Evolutionary conservation across 2,329 filamentous ascomycete genomes (phyloP).

Genomic region (Venturia asperata): DNA sequence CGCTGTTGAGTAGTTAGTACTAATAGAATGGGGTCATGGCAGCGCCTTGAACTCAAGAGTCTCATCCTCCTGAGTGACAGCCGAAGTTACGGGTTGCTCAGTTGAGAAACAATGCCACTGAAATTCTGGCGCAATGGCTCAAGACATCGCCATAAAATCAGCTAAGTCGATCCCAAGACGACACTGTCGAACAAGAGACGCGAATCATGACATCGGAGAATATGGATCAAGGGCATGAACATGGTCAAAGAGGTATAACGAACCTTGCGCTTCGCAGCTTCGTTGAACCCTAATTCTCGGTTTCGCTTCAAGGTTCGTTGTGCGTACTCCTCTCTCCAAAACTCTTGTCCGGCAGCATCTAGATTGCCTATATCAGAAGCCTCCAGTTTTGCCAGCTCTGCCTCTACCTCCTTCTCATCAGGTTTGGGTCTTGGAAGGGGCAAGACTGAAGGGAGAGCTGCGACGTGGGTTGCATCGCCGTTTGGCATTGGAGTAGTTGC

Average conservation of each 20-base stretch:
- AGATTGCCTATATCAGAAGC: conserved; percentile 50
- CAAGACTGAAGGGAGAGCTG: not conserved
- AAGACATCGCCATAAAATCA: not conserved
- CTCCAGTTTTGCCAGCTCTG: conserved; percentile 54
- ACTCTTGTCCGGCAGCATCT: conserved; percentile 43
- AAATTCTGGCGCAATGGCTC: not conserved
- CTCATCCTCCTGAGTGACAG: not conserved
- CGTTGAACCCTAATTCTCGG: conserved; percentile 56
- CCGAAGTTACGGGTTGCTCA: not conserved
- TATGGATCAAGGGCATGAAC: not conserved
- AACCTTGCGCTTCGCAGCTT: conserved; percentile 58
- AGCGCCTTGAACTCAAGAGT: not conserved
- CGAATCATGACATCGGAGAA: not conserved
- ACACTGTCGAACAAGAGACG: not conserved
- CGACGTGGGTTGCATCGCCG: conserved; percentile 10
- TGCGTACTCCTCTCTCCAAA: conserved; percentile 46
- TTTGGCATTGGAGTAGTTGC: conserved; percentile 7
- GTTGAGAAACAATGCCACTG: not conserved
- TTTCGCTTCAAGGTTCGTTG: conserved; percentile 58
- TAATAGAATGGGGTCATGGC: not conserved
- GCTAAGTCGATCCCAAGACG: not conserved
- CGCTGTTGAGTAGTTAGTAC: conserved; percentile 39
- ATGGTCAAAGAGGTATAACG: conserved; percentile 28
- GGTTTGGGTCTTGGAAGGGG: conserved; percentile 23
- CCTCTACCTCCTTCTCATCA: conserved; percentile 62